Evolutionary conservation across 306 rosid genomes (phyloP).

Genomic region (Prunus dulcis): DNA sequence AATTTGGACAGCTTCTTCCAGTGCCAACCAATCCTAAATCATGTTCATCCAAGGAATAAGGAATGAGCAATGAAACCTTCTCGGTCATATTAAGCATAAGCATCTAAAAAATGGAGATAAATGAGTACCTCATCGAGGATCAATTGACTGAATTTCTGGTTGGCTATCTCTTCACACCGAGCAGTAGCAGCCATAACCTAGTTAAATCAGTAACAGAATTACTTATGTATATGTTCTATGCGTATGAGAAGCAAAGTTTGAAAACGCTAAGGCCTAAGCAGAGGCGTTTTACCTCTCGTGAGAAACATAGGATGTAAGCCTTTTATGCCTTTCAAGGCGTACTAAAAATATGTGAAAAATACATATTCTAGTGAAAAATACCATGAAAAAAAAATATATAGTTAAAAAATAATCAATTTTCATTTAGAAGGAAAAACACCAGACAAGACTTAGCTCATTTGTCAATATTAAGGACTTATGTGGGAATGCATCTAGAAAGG

Average conservation of each 20-base stretch:
- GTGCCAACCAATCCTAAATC: slow-evolving; percentile 67
- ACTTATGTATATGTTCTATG: background rate
- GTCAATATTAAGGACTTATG: background rate
- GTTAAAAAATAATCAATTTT: too few species aligned
- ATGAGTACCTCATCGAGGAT: slow-evolving; percentile 52
- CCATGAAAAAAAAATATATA: background rate
- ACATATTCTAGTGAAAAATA: too few species aligned
- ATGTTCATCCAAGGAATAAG: slow-evolving; percentile 23
- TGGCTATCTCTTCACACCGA: slow-evolving; percentile 84
- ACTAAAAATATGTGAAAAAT: too few species aligned
- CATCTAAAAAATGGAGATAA: background rate
- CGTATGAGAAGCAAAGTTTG: slow-evolving; percentile 13
- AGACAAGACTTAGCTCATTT: background rate
- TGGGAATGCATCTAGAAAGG: too few species aligned
- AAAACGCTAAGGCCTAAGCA: background rate
- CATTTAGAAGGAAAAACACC: too few species aligned
- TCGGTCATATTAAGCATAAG: background rate
- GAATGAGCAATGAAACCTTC: background rate
- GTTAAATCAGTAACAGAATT: background rate
- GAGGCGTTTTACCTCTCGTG: too few species aligned
- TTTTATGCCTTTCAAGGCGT: too few species aligned
- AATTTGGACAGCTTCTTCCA: slow-evolving; percentile 60
- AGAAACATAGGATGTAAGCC: background rate
- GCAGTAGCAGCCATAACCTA: slow-evolving; percentile 96
- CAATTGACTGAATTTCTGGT: slow-evolving; percentile 50